Evolutionary conservation across 75 land plant species (phyloP).

Genomic region (Pinus tabuliformis): DNA sequence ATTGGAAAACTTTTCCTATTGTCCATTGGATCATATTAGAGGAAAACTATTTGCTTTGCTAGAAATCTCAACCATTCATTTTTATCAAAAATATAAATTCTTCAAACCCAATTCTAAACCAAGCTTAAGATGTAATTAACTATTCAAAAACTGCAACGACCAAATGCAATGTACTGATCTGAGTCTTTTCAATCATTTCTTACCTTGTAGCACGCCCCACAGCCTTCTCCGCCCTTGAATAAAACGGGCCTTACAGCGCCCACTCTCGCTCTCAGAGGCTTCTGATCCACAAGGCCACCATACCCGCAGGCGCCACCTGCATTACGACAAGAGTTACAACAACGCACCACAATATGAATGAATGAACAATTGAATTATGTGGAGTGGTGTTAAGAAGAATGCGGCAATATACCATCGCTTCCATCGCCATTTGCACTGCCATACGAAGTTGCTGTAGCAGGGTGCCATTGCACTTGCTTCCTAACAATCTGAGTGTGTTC

Average conservation of each 20-base stretch:
- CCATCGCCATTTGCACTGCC: constrained; percentile 86
- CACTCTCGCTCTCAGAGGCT: constrained; percentile 55
- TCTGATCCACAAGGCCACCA: constrained; percentile 65
- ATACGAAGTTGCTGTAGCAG: constrained; percentile 92
- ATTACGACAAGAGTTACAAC: background rate
- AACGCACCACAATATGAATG: background rate
- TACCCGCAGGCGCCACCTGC: constrained; percentile 91
- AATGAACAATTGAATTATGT: background rate
- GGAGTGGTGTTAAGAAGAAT: no score
- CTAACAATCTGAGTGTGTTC: background rate
- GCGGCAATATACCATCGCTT: constrained; percentile 48
- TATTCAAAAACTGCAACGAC: no score
- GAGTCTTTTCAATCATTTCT: no score
- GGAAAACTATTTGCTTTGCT: no score
- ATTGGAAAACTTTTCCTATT: no score
- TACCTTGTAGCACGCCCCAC: constrained; percentile 77
- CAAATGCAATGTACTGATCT: no score
- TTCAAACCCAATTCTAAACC: no score
- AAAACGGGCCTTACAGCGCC: constrained; percentile 79
- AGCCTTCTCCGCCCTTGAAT: constrained; percentile 72
- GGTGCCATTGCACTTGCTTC: constrained; percentile 38
- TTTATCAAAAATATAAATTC: no score
- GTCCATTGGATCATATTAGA: no score
- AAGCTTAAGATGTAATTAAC: no score
- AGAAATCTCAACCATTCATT: no score